Percentiles rank a stretch among this genome's conserved stretches.
phyloP scores from a whole-genome alignment of 192 early-diverging fungal species.

The Podila minutissima region DNA sequence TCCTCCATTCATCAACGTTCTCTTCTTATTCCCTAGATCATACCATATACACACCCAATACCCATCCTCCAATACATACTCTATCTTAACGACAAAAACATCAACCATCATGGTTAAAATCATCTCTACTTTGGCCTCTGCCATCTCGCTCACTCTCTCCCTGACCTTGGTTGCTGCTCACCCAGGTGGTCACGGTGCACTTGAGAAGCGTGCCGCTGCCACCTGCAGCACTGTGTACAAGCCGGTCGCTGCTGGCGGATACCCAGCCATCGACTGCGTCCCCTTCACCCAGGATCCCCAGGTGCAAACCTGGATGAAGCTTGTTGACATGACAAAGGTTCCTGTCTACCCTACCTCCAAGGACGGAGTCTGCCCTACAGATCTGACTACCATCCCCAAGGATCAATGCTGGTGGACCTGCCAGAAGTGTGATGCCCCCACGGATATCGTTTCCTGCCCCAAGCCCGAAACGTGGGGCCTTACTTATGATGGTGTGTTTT shows the following conservation, averaged over 20 bases:
- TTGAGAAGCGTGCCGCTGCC: slow-evolving; percentile 37
- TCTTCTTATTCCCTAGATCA: background rate
- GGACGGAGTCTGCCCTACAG: slow-evolving; percentile 34
- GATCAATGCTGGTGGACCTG: slow-evolving; percentile 66
- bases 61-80: background rate
- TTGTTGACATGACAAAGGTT: slow-evolving; percentile 48
- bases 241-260: slow-evolving; percentile 27
- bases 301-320: slow-evolving; percentile 26
- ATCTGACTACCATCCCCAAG: slow-evolving; percentile 29
- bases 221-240: slow-evolving; percentile 19
- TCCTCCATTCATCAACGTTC: too few species aligned
- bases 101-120: slow-evolving; percentile 35
- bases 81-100: background rate
- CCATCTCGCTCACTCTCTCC: slow-evolving; percentile 14
- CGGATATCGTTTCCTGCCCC: slow-evolving; percentile 56
- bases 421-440: slow-evolving; percentile 50
- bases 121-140: slow-evolving; percentile 7
- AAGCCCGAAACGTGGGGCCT: slow-evolving; percentile 63
- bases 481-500: slow-evolving; percentile 60
- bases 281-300: slow-evolving; percentile 46
- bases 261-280: slow-evolving; percentile 41
- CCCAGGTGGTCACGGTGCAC: slow-evolving; percentile 1
- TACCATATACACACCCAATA: background rate
- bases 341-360: slow-evolving; percentile 38
- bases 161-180: slow-evolving; percentile 24